A percentile compares a stretch with the other conserved stretches of the same genome.
Evolutionary conservation across 371 early-diverging fungal species (phyloP).

Genomic region (Rhizopus microsporus): DNA sequence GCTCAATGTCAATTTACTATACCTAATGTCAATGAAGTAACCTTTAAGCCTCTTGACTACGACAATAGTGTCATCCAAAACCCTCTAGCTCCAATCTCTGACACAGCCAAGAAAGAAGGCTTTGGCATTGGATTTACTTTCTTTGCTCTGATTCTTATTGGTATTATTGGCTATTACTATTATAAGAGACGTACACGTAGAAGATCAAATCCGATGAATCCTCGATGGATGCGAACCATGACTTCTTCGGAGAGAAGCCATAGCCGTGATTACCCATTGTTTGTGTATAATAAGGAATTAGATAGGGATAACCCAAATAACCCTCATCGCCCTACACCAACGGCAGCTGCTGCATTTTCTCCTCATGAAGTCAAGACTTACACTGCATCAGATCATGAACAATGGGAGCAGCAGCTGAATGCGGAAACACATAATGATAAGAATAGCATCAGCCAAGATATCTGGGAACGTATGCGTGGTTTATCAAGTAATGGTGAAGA

Average conservation of each 20-base stretch:
- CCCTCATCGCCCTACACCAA: slow-evolving; percentile 7
- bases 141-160: slow-evolving; percentile 13
- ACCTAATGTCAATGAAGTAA: slow-evolving; percentile 14
- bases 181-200: slow-evolving; percentile 21
- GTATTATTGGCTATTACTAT: slow-evolving; percentile 12
- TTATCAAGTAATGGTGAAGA: slow-evolving; percentile 10
- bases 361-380: slow-evolving; percentile 28
- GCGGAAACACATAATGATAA: slow-evolving; percentile 24
- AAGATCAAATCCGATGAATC: slow-evolving; percentile 29
- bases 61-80: slow-evolving; percentile 22
- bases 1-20: slow-evolving; percentile 28
- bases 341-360: slow-evolving; percentile 14
- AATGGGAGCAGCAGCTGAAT: slow-evolving; percentile 38
- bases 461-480: slow-evolving; percentile 44
- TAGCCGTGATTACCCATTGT: slow-evolving; percentile 38
- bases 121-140: slow-evolving; percentile 36
- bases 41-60: slow-evolving; percentile 13
- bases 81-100: slow-evolving; percentile 3
- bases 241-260: slow-evolving; percentile 6
- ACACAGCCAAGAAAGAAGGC: slow-evolving; percentile 28
- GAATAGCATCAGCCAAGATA: slow-evolving; percentile 12
- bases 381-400: slow-evolving; percentile 47
- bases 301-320: slow-evolving; percentile 22
- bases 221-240: slow-evolving; percentile 38
- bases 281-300: slow-evolving; percentile 38